A percentile compares a stretch with the other conserved stretches of the same genome.
Conservation (phyloP, 768 basidiomycete genomes). For the Hortiboletus campestris region DNA sequence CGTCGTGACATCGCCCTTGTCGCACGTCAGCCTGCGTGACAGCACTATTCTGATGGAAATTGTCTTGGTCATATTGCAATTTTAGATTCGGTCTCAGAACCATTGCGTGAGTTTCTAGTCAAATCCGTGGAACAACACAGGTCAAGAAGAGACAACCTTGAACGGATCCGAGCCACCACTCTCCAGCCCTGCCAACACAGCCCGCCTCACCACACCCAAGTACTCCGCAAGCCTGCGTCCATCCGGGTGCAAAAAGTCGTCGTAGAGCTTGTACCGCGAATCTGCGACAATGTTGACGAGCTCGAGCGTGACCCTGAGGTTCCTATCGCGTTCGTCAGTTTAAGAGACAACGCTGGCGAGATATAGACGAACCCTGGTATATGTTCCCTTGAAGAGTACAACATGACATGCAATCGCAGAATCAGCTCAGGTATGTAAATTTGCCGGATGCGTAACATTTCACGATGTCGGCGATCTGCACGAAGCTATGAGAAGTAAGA, state of each 20-base stretch:
- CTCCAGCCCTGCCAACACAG: conserved; percentile 69
- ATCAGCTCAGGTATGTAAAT: conserved; percentile 90
- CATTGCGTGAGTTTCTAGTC: not conserved
- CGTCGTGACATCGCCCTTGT: not conserved
- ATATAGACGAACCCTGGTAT: conserved; percentile 60
- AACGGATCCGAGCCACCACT: conserved; percentile 78
- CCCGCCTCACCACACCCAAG: conserved; percentile 67
- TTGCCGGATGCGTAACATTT: conserved; percentile 80
- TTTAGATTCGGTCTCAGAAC: not conserved
- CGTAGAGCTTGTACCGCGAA: conserved; percentile 80
- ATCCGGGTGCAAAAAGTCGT: conserved; percentile 69
- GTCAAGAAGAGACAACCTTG: conserved; percentile 37
- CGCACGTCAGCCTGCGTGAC: conserved; percentile 2
- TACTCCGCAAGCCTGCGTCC: conserved; percentile 70
- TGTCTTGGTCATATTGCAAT: not conserved
- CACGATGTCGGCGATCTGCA: conserved; percentile 57
- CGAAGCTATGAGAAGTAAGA: conserved; percentile 1
- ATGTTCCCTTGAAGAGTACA: conserved; percentile 60
- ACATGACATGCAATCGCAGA: conserved; percentile 73
- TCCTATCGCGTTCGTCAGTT: conserved; percentile 42
- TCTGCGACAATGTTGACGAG: conserved; percentile 87
- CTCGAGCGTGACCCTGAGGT: conserved; percentile 70
- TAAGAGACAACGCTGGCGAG: not conserved
- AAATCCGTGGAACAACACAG: not conserved
- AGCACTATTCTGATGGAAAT: not conserved